Percentiles rank a stretch among this genome's conserved stretches.
Conservation (phyloP, 371 early-diverging fungal genomes). For the Mortierella sp. region DNA sequence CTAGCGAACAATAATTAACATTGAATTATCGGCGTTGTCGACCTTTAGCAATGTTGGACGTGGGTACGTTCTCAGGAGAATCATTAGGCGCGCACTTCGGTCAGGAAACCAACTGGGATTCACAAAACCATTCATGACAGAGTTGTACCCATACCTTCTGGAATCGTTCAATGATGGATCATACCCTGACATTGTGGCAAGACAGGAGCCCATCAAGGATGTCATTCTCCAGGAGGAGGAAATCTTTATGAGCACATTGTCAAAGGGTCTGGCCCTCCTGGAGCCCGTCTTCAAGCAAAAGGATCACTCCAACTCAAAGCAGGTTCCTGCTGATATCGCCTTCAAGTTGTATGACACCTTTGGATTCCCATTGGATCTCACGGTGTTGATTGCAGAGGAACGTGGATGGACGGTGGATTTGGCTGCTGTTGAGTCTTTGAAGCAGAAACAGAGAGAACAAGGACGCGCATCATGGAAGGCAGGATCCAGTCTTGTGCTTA, state of each 20-base stretch:
- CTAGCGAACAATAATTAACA: neutral
- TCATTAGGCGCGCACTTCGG: slow-evolving; percentile 82
- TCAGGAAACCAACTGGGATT: slow-evolving; percentile 80
- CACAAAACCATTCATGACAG: slow-evolving; percentile 71
- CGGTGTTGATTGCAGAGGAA: slow-evolving; percentile 78
- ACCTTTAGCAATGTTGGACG: slow-evolving; percentile 73
- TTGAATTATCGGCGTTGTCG: neutral
- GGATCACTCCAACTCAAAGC: slow-evolving; percentile 55
- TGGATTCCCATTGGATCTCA: slow-evolving; percentile 86
- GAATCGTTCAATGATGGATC: slow-evolving; percentile 65
- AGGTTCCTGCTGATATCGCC: slow-evolving; percentile 68
- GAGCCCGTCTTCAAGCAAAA: slow-evolving; percentile 69
- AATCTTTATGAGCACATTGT: slow-evolving; percentile 74
- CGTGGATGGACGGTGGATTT: slow-evolving; percentile 80
- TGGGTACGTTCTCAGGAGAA: slow-evolving; percentile 85
- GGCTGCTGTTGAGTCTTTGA: slow-evolving; percentile 67
- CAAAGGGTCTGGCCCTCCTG: slow-evolving; percentile 72
- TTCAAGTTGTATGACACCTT: slow-evolving; percentile 84
- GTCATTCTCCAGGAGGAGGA: slow-evolving; percentile 80
- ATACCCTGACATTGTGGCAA: slow-evolving; percentile 72
- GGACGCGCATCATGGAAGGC: slow-evolving; percentile 74
- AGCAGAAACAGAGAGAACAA: slow-evolving; percentile 67
- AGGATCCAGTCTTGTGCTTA: slow-evolving; percentile 25
- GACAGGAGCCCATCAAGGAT: slow-evolving; percentile 67
- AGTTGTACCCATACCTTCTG: slow-evolving; percentile 72